Evolutionary conservation across 768 basidiomycete species (phyloP), one percentile per base, ranked within the genome.

Genomic region (Leccinum uliginosum): DNA sequence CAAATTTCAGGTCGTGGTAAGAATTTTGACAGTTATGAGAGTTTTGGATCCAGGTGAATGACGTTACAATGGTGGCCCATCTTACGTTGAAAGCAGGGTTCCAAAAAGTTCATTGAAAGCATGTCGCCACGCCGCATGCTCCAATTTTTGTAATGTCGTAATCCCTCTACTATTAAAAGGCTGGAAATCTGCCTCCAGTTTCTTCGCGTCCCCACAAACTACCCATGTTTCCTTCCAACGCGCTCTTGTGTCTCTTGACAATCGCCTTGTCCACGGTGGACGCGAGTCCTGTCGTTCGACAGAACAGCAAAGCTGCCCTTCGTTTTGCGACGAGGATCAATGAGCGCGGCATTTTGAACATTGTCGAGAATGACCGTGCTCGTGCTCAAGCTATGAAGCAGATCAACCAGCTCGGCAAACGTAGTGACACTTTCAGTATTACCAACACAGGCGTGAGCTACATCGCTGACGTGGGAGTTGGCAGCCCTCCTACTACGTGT

Each of bases 391-490:
- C 47, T 14, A 48, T 65, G 57, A 57, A 35, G 10, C 48, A 59
- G 47, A 38, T 3, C 23, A 14, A 14, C 10, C 29, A 19, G 6
- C 44, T 50, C 1, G n/a, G 24, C 9, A 64, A 64, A 50, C 62
- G 62, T 46, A 44, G 11, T 29, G 32, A 6, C 19, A 54, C 51
- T 23, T 14, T 59, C 27, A 26, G 29, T 5, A 50, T 66, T 11
- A 54, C 64, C 6, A 74, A 74, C 43, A n/a, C 23, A 5, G 51
- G 6, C 2, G 60, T 70, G 1, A 10, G 45, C 19, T 76, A 75
- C 51, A 65, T 63, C 1, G 68, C 67, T 1, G 4, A 71, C 53
- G 64, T 73, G n/a, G 58, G 59, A n/a, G 21, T 72, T 9, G 71
- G 71, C 17, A 43, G 3, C 11, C 71, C 71, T 8, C 24, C 65